Conservation (phyloP, 2,329 filamentous ascomycete genomes). For the Sclerotiophoma versabilis region DNA sequence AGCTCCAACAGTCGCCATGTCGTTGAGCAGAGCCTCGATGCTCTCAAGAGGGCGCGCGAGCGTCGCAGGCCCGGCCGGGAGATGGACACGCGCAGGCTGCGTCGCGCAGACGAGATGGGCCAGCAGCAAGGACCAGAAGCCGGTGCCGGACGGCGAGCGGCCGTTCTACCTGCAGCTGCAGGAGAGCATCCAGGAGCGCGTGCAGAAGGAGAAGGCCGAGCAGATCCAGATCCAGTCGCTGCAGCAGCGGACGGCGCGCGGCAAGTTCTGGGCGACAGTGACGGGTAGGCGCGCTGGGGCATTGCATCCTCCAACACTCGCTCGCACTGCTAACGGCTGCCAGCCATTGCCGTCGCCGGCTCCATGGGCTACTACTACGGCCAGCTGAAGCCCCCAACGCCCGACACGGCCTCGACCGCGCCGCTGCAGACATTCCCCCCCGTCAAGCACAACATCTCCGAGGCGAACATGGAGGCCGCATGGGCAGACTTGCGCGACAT, state of each 20-base stretch:
- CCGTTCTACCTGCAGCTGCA: slow-evolving; percentile 69
- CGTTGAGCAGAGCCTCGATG: slow-evolving; percentile 33
- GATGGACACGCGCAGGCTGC: slow-evolving; percentile 6
- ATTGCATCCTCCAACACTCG: too few species aligned
- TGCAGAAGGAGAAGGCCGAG: slow-evolving; percentile 65
- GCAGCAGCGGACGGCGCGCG: slow-evolving; percentile 42
- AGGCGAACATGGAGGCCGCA: slow-evolving; percentile 67
- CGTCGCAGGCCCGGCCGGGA: slow-evolving; percentile 1
- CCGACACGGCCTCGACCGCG: slow-evolving; percentile 63
- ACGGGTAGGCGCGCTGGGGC: slow-evolving; percentile 30
- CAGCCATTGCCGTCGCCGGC: slow-evolving; percentile 61
- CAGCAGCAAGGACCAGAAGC: slow-evolving; percentile 29
- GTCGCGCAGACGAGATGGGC: slow-evolving; percentile 47
- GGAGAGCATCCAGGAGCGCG: slow-evolving; percentile 65
- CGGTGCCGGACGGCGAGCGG: slow-evolving; percentile 40
- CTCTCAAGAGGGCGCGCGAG: slow-evolving; percentile 19
- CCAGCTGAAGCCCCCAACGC: slow-evolving; percentile 55
- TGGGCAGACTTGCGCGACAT: slow-evolving; percentile 69
- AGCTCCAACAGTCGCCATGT: slow-evolving; percentile 44
- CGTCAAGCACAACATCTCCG: slow-evolving; percentile 63
- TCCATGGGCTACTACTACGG: slow-evolving; percentile 64
- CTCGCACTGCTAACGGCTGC: slow-evolving; percentile 12
- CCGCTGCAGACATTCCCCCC: slow-evolving; percentile 57
- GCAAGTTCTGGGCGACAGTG: slow-evolving; percentile 45
- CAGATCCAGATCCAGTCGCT: slow-evolving; percentile 52